Conservation (phyloP, 192 early-diverging fungal genomes). For the Backusella sp. region DNA sequence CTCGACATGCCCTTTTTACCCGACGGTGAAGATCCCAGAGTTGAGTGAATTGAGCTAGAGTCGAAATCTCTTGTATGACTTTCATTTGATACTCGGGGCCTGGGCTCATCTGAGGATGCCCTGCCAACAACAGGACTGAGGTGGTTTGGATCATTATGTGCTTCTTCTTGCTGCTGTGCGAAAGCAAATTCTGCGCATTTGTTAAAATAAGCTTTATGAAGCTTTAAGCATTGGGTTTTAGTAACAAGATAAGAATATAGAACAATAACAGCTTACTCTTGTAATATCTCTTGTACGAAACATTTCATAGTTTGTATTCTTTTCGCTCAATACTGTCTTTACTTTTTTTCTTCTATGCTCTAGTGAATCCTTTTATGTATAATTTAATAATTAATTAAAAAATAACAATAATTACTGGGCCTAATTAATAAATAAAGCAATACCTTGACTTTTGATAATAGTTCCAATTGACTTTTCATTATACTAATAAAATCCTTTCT, state of each 20-base stretch:
- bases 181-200: slow-evolving; percentile 12
- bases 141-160: not conserved
- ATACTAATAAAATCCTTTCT: not conserved
- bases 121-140: not conserved
- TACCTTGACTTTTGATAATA: slow-evolving; percentile 15
- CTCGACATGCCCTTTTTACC: slow-evolving; percentile 24
- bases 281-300: slow-evolving; percentile 16
- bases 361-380: not conserved
- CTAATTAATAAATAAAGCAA: not conserved
- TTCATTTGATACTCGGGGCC: slow-evolving; percentile 13
- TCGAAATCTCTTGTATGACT: slow-evolving; percentile 2
- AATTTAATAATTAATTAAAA: not conserved
- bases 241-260: not conserved
- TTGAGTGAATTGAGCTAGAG: not conserved
- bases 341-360: slow-evolving; percentile 17
- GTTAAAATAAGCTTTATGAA: slow-evolving; percentile 14
- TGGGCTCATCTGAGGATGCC: slow-evolving; percentile 5
- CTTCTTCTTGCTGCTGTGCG: not conserved
- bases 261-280: not conserved
- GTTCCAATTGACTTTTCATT: slow-evolving; percentile 8
- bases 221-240: not conserved
- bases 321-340: slow-evolving; percentile 9
- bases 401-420: not conserved
- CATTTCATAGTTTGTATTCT: slow-evolving; percentile 2
- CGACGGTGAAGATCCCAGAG: not conserved